Evolutionary conservation across 1,284 basidiomycete species (phyloP).

Genomic region (Rugiboletus extremiorientalis): DNA sequence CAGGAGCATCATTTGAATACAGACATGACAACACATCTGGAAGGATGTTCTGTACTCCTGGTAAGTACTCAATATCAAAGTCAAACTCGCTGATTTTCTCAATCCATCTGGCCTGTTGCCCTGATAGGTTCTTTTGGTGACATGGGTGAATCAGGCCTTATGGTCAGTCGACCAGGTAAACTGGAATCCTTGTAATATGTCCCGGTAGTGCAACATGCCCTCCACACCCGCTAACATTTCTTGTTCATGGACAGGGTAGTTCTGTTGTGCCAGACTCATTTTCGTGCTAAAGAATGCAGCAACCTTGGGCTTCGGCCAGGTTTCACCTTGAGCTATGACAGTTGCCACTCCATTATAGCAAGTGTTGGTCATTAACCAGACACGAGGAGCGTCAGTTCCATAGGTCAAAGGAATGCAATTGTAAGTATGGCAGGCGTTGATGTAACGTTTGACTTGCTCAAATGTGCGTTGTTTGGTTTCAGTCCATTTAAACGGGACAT

Average conservation of each 20-base stretch:
- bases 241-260: too few relatives aligned
- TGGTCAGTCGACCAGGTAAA: background rate
- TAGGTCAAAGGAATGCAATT: too few relatives aligned
- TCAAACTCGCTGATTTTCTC: background rate
- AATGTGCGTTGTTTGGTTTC: too few relatives aligned
- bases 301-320: fast-evolving
- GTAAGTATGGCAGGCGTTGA: too few relatives aligned
- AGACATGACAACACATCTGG: too few relatives aligned
- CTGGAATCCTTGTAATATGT: background rate
- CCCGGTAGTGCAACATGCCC: background rate
- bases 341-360: background rate
- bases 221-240: background rate
- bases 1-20: too few relatives aligned
- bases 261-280: background rate
- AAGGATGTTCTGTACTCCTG: background rate
- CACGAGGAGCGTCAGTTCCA: too few relatives aligned
- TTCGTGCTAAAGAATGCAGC: background rate
- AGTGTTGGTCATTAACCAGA: background rate
- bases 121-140: background rate
- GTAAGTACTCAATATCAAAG: background rate
- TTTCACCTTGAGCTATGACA: background rate
- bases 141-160: background rate
- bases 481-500: too few relatives aligned
- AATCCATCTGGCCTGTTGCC: background rate
- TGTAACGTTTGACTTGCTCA: too few relatives aligned